These are phyloP conservation scores for Aspergillus fischeri DNA, from an alignment of 2,329 filamentous ascomycete species.

Conservation along the genomic window DNA sequence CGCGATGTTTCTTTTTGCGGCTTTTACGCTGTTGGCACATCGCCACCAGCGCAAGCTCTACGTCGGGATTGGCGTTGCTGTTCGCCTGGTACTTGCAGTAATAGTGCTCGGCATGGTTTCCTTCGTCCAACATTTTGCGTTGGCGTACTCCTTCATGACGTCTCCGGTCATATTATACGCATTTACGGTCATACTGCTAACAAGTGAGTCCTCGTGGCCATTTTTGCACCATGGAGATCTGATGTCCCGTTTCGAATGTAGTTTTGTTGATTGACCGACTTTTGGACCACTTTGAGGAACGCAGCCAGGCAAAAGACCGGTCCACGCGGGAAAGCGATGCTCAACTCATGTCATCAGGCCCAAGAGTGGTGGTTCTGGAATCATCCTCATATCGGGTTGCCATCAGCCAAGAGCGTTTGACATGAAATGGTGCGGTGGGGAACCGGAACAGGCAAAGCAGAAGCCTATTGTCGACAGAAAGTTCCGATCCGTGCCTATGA, in stretches of 20 bases:
- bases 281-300: constrained; percentile 24
- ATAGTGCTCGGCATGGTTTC: constrained; percentile 26
- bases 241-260: constrained; percentile 17
- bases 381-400: neutral
- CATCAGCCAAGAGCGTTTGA: neutral
- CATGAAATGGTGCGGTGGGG: neutral
- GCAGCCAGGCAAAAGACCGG: constrained; percentile 19
- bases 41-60: constrained; percentile 22
- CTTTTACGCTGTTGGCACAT: constrained; percentile 27
- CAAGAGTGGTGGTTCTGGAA: constrained; percentile 5
- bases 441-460: neutral
- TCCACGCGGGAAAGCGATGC: constrained; percentile 21
- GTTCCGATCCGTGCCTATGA: neutral
- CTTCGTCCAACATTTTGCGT: constrained; percentile 29
- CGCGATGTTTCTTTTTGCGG: constrained; percentile 34
- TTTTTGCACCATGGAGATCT: neutral
- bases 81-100: constrained; percentile 27
- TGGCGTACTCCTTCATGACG: constrained; percentile 38
- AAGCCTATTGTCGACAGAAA: neutral
- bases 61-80: constrained; percentile 22
- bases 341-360: constrained; percentile 9
- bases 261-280: constrained; percentile 34
- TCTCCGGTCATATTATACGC: constrained; percentile 37
- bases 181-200: constrained; percentile 28
- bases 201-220: constrained; percentile 20